Evolutionary conservation across 345 rosid genomes (phyloP).

Genomic region (Camelina hispida): DNA sequence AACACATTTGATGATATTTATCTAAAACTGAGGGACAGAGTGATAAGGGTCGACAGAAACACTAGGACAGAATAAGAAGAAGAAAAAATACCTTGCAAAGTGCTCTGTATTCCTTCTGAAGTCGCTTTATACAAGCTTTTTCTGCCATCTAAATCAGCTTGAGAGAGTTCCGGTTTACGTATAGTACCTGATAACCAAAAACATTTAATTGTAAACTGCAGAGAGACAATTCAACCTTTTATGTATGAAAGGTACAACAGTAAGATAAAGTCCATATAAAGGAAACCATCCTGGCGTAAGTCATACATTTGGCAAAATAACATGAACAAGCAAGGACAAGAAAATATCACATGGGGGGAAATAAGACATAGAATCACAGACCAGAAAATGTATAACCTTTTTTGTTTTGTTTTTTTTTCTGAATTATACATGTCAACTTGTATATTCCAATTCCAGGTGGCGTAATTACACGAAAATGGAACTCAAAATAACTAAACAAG

Average conservation of each 20-base stretch:
- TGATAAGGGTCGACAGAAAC: not conserved
- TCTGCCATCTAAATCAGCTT: constrained; percentile 65
- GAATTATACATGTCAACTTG: not conserved
- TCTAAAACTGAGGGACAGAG: not conserved
- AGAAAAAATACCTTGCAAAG: constrained; percentile 67
- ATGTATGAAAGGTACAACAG: not conserved
- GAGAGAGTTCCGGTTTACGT: not conserved
- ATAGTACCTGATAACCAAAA: not conserved
- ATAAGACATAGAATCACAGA: not conserved
- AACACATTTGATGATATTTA: not conserved
- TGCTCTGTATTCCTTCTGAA: constrained; percentile 90
- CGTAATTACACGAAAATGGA: not conserved
- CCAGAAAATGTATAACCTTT: not conserved
- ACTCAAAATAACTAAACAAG: too few relatives aligned
- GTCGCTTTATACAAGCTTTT: constrained; percentile 79
- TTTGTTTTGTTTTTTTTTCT: not conserved
- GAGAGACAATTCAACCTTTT: not conserved
- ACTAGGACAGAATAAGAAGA: not conserved
- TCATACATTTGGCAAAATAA: not conserved
- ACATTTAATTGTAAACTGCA: not conserved
- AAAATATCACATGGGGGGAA: constrained; percentile 3
- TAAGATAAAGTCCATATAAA: not conserved
- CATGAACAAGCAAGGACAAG: constrained; percentile 31
- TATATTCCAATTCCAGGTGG: not conserved
- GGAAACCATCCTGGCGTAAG: not conserved